Evolutionary conservation across 2,329 filamentous ascomycete species (phyloP), one percentile per base, ranked within the genome.

Genomic region (Biscogniauxia sp.): DNA sequence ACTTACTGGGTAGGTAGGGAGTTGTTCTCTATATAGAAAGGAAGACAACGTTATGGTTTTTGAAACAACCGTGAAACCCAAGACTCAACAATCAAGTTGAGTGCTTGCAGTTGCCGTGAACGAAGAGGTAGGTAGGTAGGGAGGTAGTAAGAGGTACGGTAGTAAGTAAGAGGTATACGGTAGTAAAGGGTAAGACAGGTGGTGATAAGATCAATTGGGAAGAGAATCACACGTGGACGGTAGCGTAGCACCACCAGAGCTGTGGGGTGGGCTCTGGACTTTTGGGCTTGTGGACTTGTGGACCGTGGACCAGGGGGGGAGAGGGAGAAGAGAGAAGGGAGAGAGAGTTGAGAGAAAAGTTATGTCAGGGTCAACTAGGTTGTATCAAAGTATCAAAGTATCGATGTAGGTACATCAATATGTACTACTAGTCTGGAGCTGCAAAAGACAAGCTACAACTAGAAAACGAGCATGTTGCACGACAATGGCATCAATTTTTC

Each of bases 181-280:
- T 52, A 26, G 51, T 37, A 45, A 23, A 23, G 23, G 28, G 11
- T 32, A 32, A 32, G 28, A 32, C 11, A 5, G 5, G 23, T 23
- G 2, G 58, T 55, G 62, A 55, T 58, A 59, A 25, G 61, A 54
- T 58, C 59, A 25, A 67, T 66, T 60, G 61, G 59, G 53, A 19
- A 23, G 62, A 66, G 68, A 65, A 57, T 69, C 58, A 65, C 66
- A 70, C 68, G 66, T 67, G 62, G 55, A 69, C 61, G 67, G 64
- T 66, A 67, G 57, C 60, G n/a, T n/a, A n/a, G n/a, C n/a, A n/a
- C n/a, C n/a, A 71, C 68, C 68, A 61, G 62, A 60, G 68, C 64
- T 61, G 65, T 64, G 28, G 26, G 26, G 5, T 28, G 9, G 26
- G 26, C 9, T 28, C 5, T 13, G 28, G 28, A 32, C 28, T 32